Conservation (phyloP, 805 yeast species). For the Jamesozyma piceae region DNA sequence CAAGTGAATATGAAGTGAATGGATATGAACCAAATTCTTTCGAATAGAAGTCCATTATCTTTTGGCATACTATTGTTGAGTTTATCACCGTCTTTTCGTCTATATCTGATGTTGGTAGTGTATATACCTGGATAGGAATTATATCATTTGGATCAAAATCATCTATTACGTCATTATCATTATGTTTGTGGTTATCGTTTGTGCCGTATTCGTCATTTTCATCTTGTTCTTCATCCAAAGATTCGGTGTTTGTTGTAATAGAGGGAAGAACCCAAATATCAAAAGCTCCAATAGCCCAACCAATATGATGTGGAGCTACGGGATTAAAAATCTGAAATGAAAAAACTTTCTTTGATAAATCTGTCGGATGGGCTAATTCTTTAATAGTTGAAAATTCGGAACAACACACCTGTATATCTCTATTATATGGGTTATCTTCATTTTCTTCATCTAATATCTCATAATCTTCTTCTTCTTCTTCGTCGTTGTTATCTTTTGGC, state of each 20-base stretch:
- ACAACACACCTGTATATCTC: constrained; percentile 56
- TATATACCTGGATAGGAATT: constrained; percentile 54
- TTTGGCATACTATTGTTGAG: constrained; percentile 65
- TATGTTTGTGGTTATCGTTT: constrained; percentile 21
- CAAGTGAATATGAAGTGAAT: constrained; percentile 68
- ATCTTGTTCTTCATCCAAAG: constrained; percentile 28
- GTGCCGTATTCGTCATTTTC: constrained; percentile 13
- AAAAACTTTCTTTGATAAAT: constrained; percentile 63
- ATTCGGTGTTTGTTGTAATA: constrained; percentile 11
- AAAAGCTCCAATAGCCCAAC: constrained; percentile 91
- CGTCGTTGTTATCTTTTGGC: constrained; percentile 9
- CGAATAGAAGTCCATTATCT: constrained; percentile 73
- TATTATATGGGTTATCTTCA: constrained; percentile 20
- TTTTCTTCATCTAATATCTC: constrained; percentile 25
- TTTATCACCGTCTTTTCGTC: constrained; percentile 45
- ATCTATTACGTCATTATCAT: constrained; percentile 4
- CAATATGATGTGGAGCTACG: constrained; percentile 86
- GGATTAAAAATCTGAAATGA: constrained; percentile 72
- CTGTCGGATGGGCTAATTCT: constrained; percentile 68
- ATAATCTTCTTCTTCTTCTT: constrained; percentile 25
- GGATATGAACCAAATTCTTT: constrained; percentile 92
- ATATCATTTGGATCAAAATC: constrained; percentile 25
- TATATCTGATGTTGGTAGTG: constrained; percentile 44
- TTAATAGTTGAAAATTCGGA: constrained; percentile 59
- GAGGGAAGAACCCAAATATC: constrained; percentile 37